Evolutionary conservation across 164 flowering plant species (phyloP).

Genomic region (Aristolochia californica): DNA sequence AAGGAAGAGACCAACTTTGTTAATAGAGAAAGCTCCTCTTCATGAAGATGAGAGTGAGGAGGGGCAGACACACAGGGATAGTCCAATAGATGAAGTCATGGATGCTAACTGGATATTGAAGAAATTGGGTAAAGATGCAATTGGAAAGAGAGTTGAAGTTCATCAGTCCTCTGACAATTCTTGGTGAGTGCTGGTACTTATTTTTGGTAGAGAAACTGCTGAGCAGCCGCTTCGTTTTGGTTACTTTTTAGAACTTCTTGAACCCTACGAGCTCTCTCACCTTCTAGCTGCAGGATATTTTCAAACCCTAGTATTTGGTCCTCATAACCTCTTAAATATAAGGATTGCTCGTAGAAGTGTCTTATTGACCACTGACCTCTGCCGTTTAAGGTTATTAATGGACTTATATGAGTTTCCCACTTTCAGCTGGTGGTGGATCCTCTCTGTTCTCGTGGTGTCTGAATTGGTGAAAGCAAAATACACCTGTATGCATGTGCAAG

Average conservation of each 20-base stretch:
- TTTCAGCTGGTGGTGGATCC: too few relatives aligned
- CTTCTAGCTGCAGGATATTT: too few relatives aligned
- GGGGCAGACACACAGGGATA: slow-evolving; percentile 24
- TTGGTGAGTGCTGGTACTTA: slow-evolving; percentile 47
- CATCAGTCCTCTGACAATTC: slow-evolving; percentile 72
- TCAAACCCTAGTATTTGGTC: too few relatives aligned
- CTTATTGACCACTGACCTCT: too few relatives aligned
- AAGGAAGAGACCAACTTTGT: slow-evolving; percentile 67
- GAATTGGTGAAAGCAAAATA: too few relatives aligned
- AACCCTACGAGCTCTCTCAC: background rate
- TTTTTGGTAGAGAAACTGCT: background rate
- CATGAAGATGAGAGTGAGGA: slow-evolving; percentile 39
- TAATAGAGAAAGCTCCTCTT: slow-evolving; percentile 28
- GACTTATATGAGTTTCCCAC: too few relatives aligned
- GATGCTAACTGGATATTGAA: slow-evolving; percentile 93
- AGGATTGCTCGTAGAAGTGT: too few relatives aligned
- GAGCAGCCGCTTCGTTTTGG: background rate
- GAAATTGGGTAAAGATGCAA: slow-evolving; percentile 89
- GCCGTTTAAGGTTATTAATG: too few relatives aligned
- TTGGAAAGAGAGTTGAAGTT: slow-evolving; percentile 93
- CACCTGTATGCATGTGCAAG: too few relatives aligned
- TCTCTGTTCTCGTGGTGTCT: too few relatives aligned
- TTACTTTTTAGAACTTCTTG: background rate
- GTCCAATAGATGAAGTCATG: slow-evolving; percentile 48
- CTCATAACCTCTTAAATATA: too few relatives aligned